Base-by-base conservation (phyloP, 148 eudicot species). In the Rhododendron ovatum region DNA sequence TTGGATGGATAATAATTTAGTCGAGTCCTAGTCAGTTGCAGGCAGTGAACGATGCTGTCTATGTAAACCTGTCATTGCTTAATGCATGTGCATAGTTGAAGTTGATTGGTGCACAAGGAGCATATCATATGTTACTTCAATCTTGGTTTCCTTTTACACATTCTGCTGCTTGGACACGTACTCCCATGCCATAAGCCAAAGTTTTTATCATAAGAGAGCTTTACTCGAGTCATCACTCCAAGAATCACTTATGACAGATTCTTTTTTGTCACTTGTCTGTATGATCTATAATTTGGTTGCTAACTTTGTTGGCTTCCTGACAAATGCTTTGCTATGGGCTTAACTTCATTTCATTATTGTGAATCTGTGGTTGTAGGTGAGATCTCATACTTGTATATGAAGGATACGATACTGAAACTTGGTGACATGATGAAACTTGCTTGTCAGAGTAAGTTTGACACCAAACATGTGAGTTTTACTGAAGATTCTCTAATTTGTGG, bases 361-460 rank as follows among this genome's bases (percentile, higher is more conserved):
- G 26, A 78, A 57, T 73, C 59, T 89, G 82, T 4, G 61, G 22
- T 90, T 91, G 39, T 84, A 95, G 98, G 98, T 82, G 88, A 84
- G 65, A 85, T 48, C 50, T 92, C 96, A 48, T 86, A 81, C 83
- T 59, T 90, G 30, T 90, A 90, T 85, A 94, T 91, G 92, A 91
- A 86, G 92, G 86, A 75, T 63, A 91, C 91, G 85, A 83, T 94
- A 79, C 90, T 92, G 81, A 91, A 91, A 90, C 91, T 96, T 85
- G 91, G 95, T 30, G 94, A 91, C 17, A 69, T 91, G 82, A 92
- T 92, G 92, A 89, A 28, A 73, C 51, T 84, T 88, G 88, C 89
- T 43, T 87, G 89, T 92, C 90, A 59, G 81, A 83, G 80, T 65
- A 87, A 88, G 84, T 80, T 84, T 47, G 90, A 92, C 78, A 84